phyloP scores from a whole-genome alignment of 495 filamentous ascomycete genomes.

The Penicillium dipodomyicola region DNA sequence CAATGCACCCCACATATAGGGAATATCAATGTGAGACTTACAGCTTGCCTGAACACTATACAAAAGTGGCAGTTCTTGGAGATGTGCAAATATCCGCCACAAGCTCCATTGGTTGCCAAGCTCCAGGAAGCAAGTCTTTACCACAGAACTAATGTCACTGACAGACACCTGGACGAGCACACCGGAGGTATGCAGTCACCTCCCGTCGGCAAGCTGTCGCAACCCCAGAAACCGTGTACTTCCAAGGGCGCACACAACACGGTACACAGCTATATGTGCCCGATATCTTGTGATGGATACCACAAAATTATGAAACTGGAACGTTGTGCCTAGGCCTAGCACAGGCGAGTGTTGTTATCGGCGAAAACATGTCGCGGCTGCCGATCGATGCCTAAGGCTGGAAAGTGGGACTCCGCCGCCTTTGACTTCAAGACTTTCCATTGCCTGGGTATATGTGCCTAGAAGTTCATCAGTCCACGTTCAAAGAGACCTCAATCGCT shows the following conservation, averaged over 20 bases:
- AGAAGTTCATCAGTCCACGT: constrained; percentile 2
- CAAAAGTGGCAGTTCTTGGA: background rate
- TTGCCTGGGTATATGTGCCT: background rate
- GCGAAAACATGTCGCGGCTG: constrained; percentile 13
- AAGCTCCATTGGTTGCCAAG: background rate
- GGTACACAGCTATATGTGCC: background rate
- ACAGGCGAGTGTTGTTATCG: constrained; percentile 11
- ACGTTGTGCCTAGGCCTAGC: background rate
- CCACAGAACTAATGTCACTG: background rate
- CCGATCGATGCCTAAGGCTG: constrained; percentile 7
- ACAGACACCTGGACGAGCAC: background rate
- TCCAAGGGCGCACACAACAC: background rate
- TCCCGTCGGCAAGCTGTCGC: background rate
- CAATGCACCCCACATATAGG: background rate
- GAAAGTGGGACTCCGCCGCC: constrained; percentile 4
- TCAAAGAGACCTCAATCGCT: background rate
- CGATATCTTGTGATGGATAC: background rate
- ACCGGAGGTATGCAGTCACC: background rate
- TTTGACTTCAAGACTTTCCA: constrained; percentile 5
- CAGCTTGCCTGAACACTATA: background rate
- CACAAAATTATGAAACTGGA: background rate
- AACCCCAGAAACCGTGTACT: background rate
- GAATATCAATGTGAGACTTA: background rate
- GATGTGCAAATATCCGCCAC: background rate
- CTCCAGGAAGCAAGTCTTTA: background rate